Evolutionary conservation across 192 early-diverging fungal genomes (phyloP).

Genomic region (Obelidium mucronatum): DNA sequence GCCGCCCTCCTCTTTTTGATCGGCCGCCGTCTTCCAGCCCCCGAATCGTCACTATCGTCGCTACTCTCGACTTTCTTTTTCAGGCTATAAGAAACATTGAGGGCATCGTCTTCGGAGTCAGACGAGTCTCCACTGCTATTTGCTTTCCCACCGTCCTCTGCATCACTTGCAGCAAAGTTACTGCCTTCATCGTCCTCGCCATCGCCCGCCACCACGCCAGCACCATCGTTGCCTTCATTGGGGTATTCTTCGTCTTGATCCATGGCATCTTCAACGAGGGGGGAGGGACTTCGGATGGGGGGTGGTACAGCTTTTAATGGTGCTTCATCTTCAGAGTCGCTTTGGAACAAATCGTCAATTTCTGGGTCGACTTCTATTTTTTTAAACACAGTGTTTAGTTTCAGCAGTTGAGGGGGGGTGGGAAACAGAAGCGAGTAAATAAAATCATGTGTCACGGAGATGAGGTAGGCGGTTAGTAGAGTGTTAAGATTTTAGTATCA

Average conservation of each 20-base stretch:
- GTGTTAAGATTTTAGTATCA: no score
- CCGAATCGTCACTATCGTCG: slow-evolving; percentile 20
- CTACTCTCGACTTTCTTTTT: slow-evolving; percentile 1
- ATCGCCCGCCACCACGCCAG: neutral
- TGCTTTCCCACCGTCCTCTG: neutral
- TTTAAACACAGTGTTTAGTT: no score
- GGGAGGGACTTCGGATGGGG: neutral
- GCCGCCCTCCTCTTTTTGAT: neutral
- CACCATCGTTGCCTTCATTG: neutral
- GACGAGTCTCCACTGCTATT: slow-evolving; percentile 9
- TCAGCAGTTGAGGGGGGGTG: neutral
- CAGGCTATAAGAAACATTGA: slow-evolving; percentile 14
- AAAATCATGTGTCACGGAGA: no score
- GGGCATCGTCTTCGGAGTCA: slow-evolving; percentile 32
- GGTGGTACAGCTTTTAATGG: slow-evolving; percentile 23
- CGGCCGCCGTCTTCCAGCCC: neutral
- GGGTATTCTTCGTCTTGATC: neutral
- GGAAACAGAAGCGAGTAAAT: neutral
- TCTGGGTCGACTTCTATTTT: slow-evolving; percentile 28
- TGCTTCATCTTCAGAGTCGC: slow-evolving; percentile 31
- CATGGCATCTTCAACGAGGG: neutral
- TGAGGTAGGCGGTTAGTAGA: no score
- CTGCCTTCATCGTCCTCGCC: slow-evolving; percentile 16
- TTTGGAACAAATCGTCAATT: slow-evolving; percentile 41
- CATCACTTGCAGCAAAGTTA: slow-evolving; percentile 11